phyloP scores from a whole-genome alignment of 208 protist genomes.

The Balamuthia mandrillaris region DNA sequence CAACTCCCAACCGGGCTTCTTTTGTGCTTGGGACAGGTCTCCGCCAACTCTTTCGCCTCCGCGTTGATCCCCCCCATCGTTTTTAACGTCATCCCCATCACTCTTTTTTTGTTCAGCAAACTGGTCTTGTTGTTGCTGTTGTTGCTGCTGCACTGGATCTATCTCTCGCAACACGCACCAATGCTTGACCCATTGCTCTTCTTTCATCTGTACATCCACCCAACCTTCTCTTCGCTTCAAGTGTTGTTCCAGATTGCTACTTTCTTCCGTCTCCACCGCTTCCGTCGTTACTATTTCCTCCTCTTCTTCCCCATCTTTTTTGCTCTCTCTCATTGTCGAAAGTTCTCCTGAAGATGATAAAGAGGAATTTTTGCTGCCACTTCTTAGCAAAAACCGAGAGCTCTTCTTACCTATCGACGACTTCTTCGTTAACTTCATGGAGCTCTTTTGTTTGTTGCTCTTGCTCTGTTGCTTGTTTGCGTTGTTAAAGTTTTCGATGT shows the following conservation, averaged over 20 bases:
- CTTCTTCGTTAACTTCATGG: neutral
- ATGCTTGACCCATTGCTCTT: neutral
- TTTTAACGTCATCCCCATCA: neutral
- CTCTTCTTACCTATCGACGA: neutral
- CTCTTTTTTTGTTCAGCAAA: neutral
- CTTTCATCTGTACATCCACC: neutral
- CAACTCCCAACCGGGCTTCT: neutral
- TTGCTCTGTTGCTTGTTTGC: neutral
- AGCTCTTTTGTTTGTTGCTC: neutral
- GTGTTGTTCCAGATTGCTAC: neutral
- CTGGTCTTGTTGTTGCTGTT: neutral
- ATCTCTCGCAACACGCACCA: neutral
- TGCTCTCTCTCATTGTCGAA: neutral
- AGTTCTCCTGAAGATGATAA: neutral
- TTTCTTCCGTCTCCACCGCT: neutral
- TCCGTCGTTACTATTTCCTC: neutral
- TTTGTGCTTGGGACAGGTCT: too few species aligned
- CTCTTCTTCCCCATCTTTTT: neutral
- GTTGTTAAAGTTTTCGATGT: neutral
- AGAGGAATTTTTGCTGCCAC: neutral
- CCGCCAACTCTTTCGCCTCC: too few species aligned
- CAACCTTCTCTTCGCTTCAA: neutral
- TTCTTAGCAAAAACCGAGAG: neutral
- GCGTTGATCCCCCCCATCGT: too few species aligned
- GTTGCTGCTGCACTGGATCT: neutral